Conservation (phyloP, 116 monocot species). For the Dioscorea cayenensis region DNA sequence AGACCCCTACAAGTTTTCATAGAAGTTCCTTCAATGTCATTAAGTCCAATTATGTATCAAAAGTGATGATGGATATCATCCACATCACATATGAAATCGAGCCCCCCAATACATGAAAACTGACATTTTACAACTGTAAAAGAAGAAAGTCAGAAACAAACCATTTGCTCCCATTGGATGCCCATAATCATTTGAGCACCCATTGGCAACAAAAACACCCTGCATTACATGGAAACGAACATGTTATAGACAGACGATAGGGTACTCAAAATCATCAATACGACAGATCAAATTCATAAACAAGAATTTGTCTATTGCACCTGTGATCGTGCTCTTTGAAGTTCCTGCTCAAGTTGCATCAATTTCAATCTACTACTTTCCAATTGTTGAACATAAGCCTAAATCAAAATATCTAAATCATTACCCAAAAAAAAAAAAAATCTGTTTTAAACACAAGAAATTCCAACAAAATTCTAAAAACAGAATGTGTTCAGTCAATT, state of each 20-base stretch:
- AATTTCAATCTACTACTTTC: constrained; percentile 53
- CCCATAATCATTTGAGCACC: constrained; percentile 40
- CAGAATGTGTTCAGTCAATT: no score
- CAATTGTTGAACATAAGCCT: constrained; percentile 76
- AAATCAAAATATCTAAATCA: neutral
- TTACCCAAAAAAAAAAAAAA: neutral
- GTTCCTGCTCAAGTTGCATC: constrained; percentile 58
- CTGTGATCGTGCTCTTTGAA: constrained; percentile 55
- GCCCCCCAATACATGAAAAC: neutral
- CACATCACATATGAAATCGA: neutral
- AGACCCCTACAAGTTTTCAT: constrained; percentile 25
- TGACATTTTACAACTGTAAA: no score
- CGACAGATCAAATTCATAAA: neutral
- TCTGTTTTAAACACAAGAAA: neutral
- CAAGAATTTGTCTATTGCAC: constrained; percentile 1
- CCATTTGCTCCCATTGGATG: constrained; percentile 58
- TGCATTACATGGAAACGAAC: constrained; percentile 11
- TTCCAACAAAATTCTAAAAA: no score
- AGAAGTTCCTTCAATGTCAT: neutral
- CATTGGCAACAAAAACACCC: constrained; percentile 70
- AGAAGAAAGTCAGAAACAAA: constrained; percentile 17
- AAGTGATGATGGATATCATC: neutral
- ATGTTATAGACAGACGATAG: neutral
- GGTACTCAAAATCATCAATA: neutral
- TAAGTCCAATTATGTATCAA: neutral